Conservation (phyloP, 2,329 filamentous ascomycete species). For the Hawksworthiomyces lignivorus region DNA sequence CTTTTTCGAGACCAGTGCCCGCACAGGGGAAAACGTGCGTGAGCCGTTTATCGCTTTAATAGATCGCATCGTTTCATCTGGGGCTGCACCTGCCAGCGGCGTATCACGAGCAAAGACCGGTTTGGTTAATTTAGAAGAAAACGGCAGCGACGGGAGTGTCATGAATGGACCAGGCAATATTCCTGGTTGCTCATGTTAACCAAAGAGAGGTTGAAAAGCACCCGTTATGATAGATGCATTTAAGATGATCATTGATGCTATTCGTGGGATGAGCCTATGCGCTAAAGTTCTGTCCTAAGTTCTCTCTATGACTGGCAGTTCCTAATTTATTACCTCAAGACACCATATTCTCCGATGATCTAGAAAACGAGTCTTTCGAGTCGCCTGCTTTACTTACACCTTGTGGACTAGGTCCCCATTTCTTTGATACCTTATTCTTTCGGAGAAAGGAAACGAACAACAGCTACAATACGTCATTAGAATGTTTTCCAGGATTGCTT, state of each 20-base stretch:
- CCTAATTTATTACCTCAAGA: too few species aligned
- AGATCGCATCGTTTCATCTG: constrained; percentile 33
- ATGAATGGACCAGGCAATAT: constrained; percentile 10
- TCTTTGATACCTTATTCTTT: constrained; percentile 19
- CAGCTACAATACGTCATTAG: constrained; percentile 17
- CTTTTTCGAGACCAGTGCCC: constrained; percentile 48
- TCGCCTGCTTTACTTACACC: too few species aligned
- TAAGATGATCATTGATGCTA: too few species aligned
- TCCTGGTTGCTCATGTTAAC: constrained; percentile 19
- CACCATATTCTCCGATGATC: too few species aligned
- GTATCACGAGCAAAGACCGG: constrained; percentile 16
- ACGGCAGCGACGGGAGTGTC: background rate
- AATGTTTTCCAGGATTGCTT: background rate
- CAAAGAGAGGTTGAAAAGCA: too few species aligned
- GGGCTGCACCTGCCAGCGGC: background rate
- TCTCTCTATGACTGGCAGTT: too few species aligned
- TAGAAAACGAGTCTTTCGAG: too few species aligned
- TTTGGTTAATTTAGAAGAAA: constrained; percentile 34
- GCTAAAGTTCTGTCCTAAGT: too few species aligned
- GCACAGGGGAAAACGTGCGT: constrained; percentile 44
- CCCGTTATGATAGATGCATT: too few species aligned
- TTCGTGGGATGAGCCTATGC: too few species aligned
- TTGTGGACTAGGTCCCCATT: too few species aligned
- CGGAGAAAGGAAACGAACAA: constrained; percentile 26
- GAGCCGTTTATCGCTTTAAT: constrained; percentile 45